Base-by-base conservation (phyloP, 1,284 basidiomycete genomes). In the Moesziomyces sp. region DNA sequence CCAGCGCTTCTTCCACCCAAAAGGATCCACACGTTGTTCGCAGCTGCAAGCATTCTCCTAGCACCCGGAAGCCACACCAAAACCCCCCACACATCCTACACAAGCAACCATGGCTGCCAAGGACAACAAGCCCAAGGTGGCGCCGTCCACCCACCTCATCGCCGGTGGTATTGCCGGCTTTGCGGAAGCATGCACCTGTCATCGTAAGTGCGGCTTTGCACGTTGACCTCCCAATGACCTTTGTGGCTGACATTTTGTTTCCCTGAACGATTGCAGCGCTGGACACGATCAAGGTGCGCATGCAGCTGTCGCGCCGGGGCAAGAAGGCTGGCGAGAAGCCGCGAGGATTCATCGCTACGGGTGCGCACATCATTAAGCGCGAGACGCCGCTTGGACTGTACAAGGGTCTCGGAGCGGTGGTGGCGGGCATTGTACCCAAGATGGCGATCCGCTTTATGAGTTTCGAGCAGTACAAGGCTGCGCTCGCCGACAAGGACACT, bases 391-490 rank as follows among this genome's bases (percentile, higher is more conserved):
- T 98, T 19, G 97, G 97, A 18, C 87, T 99, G 44, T 99, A 99
- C 89, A 99, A 99, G 85, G 97, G 95, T 81, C 89, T 99, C 45
- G 96, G 96, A 43, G 96, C 96, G n/a, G 96, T 99, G 40, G 87
- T 97, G 23, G 92, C 93, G 13, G 84, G 84, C 30, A 99, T 99
- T 84, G 94, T 98, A 2, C 97, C 97, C 5, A 99, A 99, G 87
- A 99, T 99, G 97, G 94, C 94, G 54, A 98, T 96, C 83, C 92
- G 97, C 45, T 99, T 99, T 85, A 95, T 97, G 43, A 93, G 92
- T 84, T 99, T 99, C 84, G 96, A 99, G 87, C 87, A 89, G 58
- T 99, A 99, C 89, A 97, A 97, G 86, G 87, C 85, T 0, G 89
- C 88, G 88, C 86, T 99, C 48, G 90, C 92, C 3, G 89, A 94